Conservation (phyloP, 371 early-diverging fungal species). For the Syncephalastrum racemosum region DNA sequence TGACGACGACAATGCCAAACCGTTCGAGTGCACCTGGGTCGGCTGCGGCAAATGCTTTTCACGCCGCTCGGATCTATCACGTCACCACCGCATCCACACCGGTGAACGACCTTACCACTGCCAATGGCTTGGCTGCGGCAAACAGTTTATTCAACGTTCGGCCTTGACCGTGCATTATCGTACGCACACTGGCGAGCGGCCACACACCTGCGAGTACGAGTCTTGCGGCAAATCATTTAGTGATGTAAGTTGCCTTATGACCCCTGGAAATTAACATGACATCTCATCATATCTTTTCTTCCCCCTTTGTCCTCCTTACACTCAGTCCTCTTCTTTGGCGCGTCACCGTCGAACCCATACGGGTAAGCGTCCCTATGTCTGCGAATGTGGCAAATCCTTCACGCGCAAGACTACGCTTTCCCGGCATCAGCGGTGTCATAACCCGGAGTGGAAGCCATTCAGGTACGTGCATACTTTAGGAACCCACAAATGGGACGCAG, state of each 20-base stretch:
- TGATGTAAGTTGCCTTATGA: slow-evolving; percentile 37
- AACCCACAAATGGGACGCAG: neutral
- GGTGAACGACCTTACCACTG: slow-evolving; percentile 74
- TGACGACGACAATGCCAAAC: slow-evolving; percentile 30
- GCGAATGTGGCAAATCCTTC: slow-evolving; percentile 58
- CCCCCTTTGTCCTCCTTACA: slow-evolving; percentile 31
- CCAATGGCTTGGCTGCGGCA: slow-evolving; percentile 62
- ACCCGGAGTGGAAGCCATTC: slow-evolving; percentile 5
- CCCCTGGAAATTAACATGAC: slow-evolving; percentile 17
- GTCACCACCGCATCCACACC: slow-evolving; percentile 77
- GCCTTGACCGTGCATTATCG: slow-evolving; percentile 78
- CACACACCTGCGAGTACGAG: slow-evolving; percentile 66
- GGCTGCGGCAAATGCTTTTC: slow-evolving; percentile 71
- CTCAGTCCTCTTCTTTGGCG: slow-evolving; percentile 47
- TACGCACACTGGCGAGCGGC: slow-evolving; percentile 81
- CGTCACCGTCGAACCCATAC: slow-evolving; percentile 51
- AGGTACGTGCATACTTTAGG: neutral
- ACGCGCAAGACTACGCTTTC: slow-evolving; percentile 69
- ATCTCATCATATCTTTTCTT: slow-evolving; percentile 12
- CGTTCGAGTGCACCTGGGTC: slow-evolving; percentile 62
- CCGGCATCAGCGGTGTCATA: slow-evolving; percentile 52
- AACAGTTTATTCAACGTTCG: slow-evolving; percentile 78
- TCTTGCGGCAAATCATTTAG: slow-evolving; percentile 62
- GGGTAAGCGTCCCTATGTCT: slow-evolving; percentile 43
- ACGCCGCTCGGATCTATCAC: slow-evolving; percentile 74